A percentile compares a stretch with the other conserved stretches of the same genome.
Conservation (phyloP, 1,284 basidiomycete species). For the Golubevia sp. region DNA sequence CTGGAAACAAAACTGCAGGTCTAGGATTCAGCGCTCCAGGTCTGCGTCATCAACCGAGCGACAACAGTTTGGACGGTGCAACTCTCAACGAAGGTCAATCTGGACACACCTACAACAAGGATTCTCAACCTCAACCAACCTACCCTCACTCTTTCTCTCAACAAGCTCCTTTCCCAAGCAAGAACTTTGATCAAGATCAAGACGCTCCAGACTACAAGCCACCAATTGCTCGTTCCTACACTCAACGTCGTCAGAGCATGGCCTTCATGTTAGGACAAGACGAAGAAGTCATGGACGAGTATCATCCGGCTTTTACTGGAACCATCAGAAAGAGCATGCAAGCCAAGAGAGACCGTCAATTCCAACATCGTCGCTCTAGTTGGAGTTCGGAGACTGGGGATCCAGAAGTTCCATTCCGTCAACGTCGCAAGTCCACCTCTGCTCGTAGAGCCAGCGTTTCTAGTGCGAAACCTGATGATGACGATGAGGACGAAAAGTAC, state of each 20-base stretch:
- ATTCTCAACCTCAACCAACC: background rate
- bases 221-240: background rate
- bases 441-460: constrained; percentile 8
- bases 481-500: constrained; percentile 10
- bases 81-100: constrained; percentile 5
- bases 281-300: constrained; percentile 16
- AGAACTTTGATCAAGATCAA: background rate
- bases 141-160: background rate
- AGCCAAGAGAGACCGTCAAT: constrained; percentile 8
- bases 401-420: constrained; percentile 9
- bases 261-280: constrained; percentile 12
- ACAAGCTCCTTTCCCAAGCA: background rate
- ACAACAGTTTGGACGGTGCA: background rate
- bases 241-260: constrained; percentile 10
- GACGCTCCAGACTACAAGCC: background rate
- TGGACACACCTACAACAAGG: background rate
- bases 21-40: constrained; percentile 1
- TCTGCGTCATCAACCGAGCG: constrained; percentile 4
- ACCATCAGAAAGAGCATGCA: constrained; percentile 18
- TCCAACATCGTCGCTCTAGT: constrained; percentile 13
- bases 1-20: constrained; percentile 1
- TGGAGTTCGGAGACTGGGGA: constrained; percentile 16
- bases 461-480: constrained; percentile 2
- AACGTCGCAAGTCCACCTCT: background rate
- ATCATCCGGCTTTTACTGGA: constrained; percentile 17